Evolutionary conservation across 495 filamentous ascomycete species (phyloP).

Genomic region (Astrocystis sublimbata): DNA sequence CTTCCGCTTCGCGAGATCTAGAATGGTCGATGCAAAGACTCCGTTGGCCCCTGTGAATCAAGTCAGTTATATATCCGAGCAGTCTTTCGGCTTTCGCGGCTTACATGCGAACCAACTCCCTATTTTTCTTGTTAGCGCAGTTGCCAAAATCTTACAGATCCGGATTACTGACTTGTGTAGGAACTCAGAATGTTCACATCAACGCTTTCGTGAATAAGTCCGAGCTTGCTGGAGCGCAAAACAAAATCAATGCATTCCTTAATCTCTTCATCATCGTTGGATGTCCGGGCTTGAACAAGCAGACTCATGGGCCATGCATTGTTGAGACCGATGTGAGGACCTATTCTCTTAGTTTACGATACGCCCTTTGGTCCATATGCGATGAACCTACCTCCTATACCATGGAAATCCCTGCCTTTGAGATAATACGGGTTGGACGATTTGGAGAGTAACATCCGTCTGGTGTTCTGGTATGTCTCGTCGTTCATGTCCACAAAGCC

Average conservation of each 20-base stretch:
- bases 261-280: conserved; percentile 85
- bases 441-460: conserved; percentile 83
- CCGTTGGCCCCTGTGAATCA: conserved; percentile 70
- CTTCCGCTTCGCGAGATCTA: conserved; percentile 83
- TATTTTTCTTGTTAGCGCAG: conserved; percentile 39
- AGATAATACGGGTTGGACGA: conserved; percentile 88
- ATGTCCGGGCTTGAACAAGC: conserved; percentile 87
- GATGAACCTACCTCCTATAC: conserved; percentile 71
- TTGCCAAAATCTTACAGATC: not conserved
- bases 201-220: conserved; percentile 89
- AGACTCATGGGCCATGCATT: conserved; percentile 98
- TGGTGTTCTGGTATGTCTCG: conserved; percentile 80
- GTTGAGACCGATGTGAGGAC: conserved; percentile 72
- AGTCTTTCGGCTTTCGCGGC: conserved; percentile 8
- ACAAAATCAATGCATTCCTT: conserved; percentile 68
- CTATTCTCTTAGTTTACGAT: conserved; percentile 22
- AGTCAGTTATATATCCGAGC: conserved; percentile 11
- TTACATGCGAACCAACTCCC: conserved; percentile 91
- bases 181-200: conserved; percentile 72
- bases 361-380: not conserved
- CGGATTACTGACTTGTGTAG: conserved; percentile 68
- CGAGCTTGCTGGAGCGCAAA: conserved; percentile 67
- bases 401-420: conserved; percentile 72
- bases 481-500: conserved; percentile 74
- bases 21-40: conserved; percentile 90